Evolutionary conservation across 2,329 filamentous ascomycete species (phyloP), one percentile per base, ranked within the genome.

Genomic region (Blumeria hordei): DNA sequence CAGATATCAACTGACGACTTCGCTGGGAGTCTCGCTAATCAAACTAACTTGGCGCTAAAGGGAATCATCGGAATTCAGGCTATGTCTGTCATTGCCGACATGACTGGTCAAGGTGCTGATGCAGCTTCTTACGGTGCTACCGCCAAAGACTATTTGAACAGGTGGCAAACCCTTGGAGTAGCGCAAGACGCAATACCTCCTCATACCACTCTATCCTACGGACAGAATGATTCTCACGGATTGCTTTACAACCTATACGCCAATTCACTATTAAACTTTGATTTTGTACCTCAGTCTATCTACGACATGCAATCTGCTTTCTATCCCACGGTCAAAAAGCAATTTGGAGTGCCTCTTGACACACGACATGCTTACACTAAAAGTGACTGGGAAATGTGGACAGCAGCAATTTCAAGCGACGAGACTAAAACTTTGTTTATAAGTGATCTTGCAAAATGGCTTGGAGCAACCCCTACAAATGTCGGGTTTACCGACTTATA

Each of bases 1-100:
- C 85, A 90, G 67, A 70, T 92, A 14, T 87, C 80, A 18, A 92
- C 85, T 1, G 85, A 92, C 63, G 85, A 92, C 64, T 92, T 90
- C 65, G 85, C 85, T 1, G 85, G 85, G 43, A 81, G 81, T 66
- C 72, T 88, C 18, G 77, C 80, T 4, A 80, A 88, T 59, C 85
- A 90, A 66, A 88, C 84, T 2, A 88, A 92, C 63, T 71, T 92
- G 21, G 85, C 85, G 0, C 72, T 92, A 58, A 92, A 92, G 67
- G 85, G 85, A 45, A 88, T 90, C 60, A 78, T 92, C 55, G 85
- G 82, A 8, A 83, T 92, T 65, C 79, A 83, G 63, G 85, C 85
- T 55, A 88, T 92, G 80, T 77, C 80, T 56, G 74, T 81, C 59
- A 74, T 92, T 28, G 75, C 85, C 1, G 70, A 74, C 28, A 66